Evolutionary conservation across 2,329 filamentous ascomycete genomes (phyloP).

Genomic region (Didymella arachidicola): DNA sequence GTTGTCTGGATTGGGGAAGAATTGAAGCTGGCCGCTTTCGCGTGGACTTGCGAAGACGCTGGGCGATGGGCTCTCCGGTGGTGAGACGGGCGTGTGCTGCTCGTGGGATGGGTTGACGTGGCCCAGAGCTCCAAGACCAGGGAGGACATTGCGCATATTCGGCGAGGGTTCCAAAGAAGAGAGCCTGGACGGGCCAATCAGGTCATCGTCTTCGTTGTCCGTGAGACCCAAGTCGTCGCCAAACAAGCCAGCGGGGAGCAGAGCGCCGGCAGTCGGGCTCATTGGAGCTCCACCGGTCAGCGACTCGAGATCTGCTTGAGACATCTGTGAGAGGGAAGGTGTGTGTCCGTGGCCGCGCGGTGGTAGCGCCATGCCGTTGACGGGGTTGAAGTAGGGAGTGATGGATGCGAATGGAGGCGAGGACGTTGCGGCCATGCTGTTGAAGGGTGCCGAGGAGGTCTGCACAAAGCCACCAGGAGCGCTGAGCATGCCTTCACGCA

Average conservation of each 20-base stretch:
- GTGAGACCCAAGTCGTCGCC: conserved; percentile 67
- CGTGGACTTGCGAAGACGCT: conserved; percentile 58
- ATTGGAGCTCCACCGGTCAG: conserved; percentile 72
- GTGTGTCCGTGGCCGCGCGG: conserved; percentile 32
- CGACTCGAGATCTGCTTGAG: conserved; percentile 69
- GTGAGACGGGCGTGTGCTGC: conserved; percentile 55
- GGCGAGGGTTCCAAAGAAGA: conserved; percentile 41
- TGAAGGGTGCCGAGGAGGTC: conserved; percentile 55
- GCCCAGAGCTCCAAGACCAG: conserved; percentile 54
- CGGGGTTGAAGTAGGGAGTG: conserved; percentile 63
- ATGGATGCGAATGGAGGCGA: conserved; percentile 63
- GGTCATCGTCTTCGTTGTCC: conserved; percentile 45
- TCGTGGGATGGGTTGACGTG: conserved; percentile 45
- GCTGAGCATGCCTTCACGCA: conserved; percentile 47
- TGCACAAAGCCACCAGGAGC: conserved; percentile 46
- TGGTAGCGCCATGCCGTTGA: conserved; percentile 67
- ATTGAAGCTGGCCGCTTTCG: conserved; percentile 55
- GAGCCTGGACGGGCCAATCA: conserved; percentile 36
- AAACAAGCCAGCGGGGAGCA: conserved; percentile 74
- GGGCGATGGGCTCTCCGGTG: conserved; percentile 52
- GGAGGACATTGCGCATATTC: conserved; percentile 45
- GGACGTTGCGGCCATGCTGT: conserved; percentile 55
- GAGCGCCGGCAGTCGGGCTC: conserved; percentile 76
- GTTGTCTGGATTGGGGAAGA: conserved; percentile 51
- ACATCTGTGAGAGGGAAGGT: conserved; percentile 63